Conservation (phyloP, 2,329 filamentous ascomycete genomes). For the Phialophora chinensis region DNA sequence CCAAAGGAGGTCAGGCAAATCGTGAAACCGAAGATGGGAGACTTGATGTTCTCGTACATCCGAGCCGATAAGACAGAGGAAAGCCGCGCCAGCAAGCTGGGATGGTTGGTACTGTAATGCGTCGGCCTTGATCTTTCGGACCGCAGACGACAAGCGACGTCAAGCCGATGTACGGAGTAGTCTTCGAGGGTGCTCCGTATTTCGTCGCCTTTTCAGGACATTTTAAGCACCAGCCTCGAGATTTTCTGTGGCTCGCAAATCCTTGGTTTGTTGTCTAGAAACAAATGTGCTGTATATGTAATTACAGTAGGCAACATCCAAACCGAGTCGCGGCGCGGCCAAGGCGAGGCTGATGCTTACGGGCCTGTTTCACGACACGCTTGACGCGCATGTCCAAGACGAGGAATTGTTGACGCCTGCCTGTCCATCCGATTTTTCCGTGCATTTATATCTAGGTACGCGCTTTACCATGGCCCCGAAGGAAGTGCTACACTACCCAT, state of each 20-base stretch:
- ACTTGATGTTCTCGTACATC: constrained; percentile 19
- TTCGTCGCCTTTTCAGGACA: neutral
- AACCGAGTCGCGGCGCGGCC: neutral
- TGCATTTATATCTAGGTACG: neutral
- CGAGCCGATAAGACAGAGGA: constrained; percentile 4
- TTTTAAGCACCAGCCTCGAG: neutral
- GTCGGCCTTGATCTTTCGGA: neutral
- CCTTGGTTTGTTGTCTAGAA: neutral
- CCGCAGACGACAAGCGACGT: neutral
- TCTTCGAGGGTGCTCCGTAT: neutral
- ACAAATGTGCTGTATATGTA: neutral
- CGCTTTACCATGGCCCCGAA: neutral
- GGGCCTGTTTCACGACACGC: neutral
- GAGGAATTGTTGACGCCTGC: neutral
- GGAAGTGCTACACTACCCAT: neutral
- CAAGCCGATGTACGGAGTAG: neutral
- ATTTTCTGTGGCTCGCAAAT: neutral
- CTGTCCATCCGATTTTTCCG: neutral
- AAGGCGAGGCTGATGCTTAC: neutral
- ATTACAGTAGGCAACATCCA: neutral
- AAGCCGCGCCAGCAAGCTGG: constrained; percentile 2
- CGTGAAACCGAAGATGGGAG: constrained; percentile 13
- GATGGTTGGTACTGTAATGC: constrained; percentile 10
- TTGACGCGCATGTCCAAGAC: neutral
- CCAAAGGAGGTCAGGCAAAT: constrained; percentile 19